Evolutionary conservation across 306 rosid genomes (phyloP).

Genomic region (Delonix regia): DNA sequence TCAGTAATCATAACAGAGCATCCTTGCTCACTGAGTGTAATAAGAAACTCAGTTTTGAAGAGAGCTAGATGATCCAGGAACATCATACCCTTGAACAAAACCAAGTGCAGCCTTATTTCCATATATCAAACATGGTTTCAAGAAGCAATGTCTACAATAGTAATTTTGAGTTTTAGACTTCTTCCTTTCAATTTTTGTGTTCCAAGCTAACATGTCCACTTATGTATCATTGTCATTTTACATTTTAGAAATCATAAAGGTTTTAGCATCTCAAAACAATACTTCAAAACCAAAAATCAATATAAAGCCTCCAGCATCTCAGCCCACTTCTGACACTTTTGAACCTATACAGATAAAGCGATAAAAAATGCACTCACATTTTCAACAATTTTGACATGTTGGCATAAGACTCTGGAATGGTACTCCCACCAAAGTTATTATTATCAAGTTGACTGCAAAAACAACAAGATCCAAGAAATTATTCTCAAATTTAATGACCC

Average conservation of each 20-base stretch:
- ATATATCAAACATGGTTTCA: not conserved
- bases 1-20: not conserved
- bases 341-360: conserved; percentile 12
- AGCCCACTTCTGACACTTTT: not conserved
- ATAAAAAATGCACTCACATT: conserved; percentile 64
- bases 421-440: conserved; percentile 73
- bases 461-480: conserved; percentile 28
- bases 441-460: conserved; percentile 87
- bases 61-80: conserved; percentile 7
- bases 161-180: not conserved
- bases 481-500: not conserved
- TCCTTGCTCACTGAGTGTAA: not conserved
- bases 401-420: conserved; percentile 70
- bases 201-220: not conserved
- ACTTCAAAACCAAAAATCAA: conserved; percentile 8
- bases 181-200: not conserved
- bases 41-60: not conserved
- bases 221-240: not conserved
- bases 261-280: conserved; percentile 10
- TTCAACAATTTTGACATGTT: conserved; percentile 64
- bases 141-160: not conserved
- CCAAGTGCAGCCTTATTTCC: not conserved
- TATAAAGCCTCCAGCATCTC: conserved; percentile 14
- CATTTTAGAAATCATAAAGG: not conserved
- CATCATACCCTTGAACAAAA: not conserved